These are phyloP conservation scores for Hevea brasiliensis DNA, from an alignment of 345 rosid genomes.

Conservation along the genomic window DNA sequence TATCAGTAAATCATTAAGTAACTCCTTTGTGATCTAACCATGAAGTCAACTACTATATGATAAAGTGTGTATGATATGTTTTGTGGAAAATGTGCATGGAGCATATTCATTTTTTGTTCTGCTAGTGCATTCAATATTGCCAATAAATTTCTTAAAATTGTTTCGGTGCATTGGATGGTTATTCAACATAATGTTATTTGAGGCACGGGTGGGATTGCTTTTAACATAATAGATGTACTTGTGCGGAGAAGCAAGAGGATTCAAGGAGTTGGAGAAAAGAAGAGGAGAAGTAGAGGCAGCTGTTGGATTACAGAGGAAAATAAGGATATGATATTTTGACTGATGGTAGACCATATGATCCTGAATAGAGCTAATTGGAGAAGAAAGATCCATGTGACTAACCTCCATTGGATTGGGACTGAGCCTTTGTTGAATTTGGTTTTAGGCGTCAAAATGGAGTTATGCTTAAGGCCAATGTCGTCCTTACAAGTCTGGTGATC, in stretches of 20 bases:
- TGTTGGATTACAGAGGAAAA: neutral
- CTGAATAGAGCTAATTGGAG: neutral
- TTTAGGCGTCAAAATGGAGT: neutral
- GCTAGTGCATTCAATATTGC: neutral
- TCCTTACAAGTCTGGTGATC: conserved; percentile 9
- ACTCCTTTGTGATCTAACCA: neutral
- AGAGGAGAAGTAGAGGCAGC: neutral
- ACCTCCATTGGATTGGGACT: neutral
- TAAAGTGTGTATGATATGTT: neutral
- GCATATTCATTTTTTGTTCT: neutral
- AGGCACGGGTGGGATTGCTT: neutral
- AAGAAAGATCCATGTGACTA: neutral
- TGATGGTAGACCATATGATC: neutral
- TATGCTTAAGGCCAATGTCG: neutral
- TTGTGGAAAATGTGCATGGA: conserved; percentile 13
- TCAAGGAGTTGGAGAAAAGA: neutral
- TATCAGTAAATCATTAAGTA: neutral
- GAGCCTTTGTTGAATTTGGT: neutral
- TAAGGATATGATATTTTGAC: neutral
- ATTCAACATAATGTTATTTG: too few relatives aligned
- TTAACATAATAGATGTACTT: neutral
- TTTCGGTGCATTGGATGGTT: neutral
- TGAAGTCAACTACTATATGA: neutral
- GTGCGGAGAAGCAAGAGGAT: neutral
- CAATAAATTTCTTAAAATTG: neutral